phyloP scores from a whole-genome alignment of 345 rosid genomes.

The Citrus glauca region DNA sequence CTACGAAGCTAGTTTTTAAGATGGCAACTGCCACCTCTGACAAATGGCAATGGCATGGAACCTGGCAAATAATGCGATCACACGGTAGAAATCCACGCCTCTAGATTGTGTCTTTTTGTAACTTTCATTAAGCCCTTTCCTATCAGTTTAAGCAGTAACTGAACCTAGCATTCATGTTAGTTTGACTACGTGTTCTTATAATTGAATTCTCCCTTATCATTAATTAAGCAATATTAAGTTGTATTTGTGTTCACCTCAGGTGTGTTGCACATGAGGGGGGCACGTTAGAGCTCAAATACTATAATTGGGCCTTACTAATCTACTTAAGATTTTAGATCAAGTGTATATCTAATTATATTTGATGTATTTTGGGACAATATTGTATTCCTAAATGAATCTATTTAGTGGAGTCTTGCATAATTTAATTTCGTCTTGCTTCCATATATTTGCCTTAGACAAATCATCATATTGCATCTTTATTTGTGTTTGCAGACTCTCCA shows the following conservation, averaged over 20 bases:
- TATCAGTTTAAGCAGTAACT: too few species aligned
- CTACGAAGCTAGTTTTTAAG: background rate
- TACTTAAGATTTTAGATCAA: background rate
- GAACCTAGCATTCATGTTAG: background rate
- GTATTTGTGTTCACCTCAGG: too few species aligned
- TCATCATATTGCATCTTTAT: background rate
- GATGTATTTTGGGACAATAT: background rate
- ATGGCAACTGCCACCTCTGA: background rate
- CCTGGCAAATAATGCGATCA: background rate
- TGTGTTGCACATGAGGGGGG: too few species aligned
- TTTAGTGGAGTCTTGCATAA: background rate
- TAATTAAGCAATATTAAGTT: too few species aligned
- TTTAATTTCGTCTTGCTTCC: background rate
- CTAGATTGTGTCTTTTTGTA: background rate
- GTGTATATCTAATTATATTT: background rate
- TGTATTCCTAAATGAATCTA: background rate
- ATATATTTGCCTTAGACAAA: background rate
- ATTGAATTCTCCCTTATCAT: background rate
- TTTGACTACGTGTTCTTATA: too few species aligned
- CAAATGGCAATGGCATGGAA: background rate
- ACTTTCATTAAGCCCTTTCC: background rate
- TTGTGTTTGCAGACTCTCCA: constrained; percentile 50
- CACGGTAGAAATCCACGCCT: background rate
- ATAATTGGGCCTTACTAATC: background rate
- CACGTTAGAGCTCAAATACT: too few species aligned